Conservation (phyloP, 129 eudicot genomes). For the Logfia minima region DNA sequence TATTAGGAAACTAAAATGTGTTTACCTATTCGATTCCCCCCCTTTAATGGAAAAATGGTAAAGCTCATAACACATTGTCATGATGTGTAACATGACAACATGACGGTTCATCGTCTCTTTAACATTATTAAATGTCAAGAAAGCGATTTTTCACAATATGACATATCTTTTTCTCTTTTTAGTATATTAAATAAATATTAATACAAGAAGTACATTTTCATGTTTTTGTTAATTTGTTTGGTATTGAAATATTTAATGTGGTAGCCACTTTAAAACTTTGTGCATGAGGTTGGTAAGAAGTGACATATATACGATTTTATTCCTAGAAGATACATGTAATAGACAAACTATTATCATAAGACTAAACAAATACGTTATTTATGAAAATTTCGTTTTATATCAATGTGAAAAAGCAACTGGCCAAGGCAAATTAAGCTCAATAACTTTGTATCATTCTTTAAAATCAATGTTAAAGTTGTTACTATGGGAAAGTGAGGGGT, state of each 20-base stretch:
- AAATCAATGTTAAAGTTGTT: too few species aligned
- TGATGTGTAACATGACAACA: background rate
- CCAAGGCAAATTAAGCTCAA: too few species aligned
- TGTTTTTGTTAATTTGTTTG: background rate
- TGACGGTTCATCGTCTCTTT: background rate
- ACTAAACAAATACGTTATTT: too few species aligned
- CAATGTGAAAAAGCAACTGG: too few species aligned
- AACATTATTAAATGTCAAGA: background rate
- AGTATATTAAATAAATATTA: too few species aligned
- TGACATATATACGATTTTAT: background rate
- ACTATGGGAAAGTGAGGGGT: too few species aligned
- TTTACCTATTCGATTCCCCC: background rate
- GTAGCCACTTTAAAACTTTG: background rate
- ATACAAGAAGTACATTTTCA: background rate
- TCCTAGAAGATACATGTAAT: background rate
- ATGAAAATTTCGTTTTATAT: too few species aligned
- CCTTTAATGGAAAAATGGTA: background rate
- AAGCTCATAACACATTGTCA: background rate
- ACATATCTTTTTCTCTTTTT: background rate
- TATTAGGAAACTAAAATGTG: background rate
- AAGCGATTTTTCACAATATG: conserved; percentile 10
- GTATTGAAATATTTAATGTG: background rate
- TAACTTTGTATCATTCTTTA: too few species aligned
- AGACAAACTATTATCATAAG: too few species aligned
- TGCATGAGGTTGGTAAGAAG: background rate